Evolutionary conservation across 257 asterid genomes (phyloP), one percentile per base, ranked within the genome.

Genomic region (Craterostigma plantagineum): DNA sequence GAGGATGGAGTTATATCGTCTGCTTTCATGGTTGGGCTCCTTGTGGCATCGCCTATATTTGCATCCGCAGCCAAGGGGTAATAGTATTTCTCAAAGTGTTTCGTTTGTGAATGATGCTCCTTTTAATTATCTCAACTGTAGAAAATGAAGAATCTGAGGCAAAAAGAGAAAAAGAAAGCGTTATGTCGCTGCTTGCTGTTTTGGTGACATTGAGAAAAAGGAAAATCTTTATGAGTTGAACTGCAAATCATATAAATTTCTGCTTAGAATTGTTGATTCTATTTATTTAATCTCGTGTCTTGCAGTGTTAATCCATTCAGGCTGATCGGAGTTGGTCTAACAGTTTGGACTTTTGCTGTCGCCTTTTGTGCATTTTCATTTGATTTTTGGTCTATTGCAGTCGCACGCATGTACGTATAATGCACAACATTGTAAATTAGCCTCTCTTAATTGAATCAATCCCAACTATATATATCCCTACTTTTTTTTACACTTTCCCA

Each of bases 1-100:
- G 72, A 90, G 75, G 99, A 90, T 83, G 96, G 99, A 14, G 70
- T 71, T 67, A 57, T 90, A 56, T 83, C 99, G 12, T 90, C 99
- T 46, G 96, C 94, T 54, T 90, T 90, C 78, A 90, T 90, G 99
- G 96, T 90, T 60, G 99, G 99, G 35, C 93, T 90, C 63, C 91
- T 90, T 46, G 80, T 80, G 53, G 92, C 96, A 58, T 83, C 94
- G 60, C 99, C 99, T 33, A 73, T 79, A 56, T 90, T 90, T 67
- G 99, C 99, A 56, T 68, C 92, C 62, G 48, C 76, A 17, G 82
- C 99, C 60, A 79, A 75, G 58, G 72, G 85, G 99, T 83, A 71
- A 58, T 34, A 35, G 1, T 42, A 30, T 43, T 49, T 23, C 30
- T 23, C 30, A 23, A 2, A 23, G 4, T 23, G 14, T 14, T 41